Percentiles rank a stretch among this genome's conserved stretches.
Evolutionary conservation across 805 yeast species (phyloP).

Genomic region (Cyberlindnera xishuangbannaensis): DNA sequence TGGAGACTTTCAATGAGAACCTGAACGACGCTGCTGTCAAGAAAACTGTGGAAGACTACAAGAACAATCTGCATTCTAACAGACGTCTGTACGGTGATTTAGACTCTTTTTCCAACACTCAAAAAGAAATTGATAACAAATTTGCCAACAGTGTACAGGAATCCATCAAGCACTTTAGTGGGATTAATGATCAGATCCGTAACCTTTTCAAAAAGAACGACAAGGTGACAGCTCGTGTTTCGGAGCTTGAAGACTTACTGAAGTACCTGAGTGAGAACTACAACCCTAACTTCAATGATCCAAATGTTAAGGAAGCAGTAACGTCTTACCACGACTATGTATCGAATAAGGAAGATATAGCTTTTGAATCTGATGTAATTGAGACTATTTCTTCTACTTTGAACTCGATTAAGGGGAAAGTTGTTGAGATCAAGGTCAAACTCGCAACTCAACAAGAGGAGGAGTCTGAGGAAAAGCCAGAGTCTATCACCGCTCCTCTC

Average conservation of each 20-base stretch:
- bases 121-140: background rate
- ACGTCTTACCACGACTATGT: slow-evolving; percentile 43
- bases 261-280: slow-evolving; percentile 44
- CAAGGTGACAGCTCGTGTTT: slow-evolving; percentile 17
- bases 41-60: slow-evolving; percentile 49
- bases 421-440: background rate
- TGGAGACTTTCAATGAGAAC: slow-evolving; percentile 66
- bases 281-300: slow-evolving; percentile 74
- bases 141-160: slow-evolving; percentile 2
- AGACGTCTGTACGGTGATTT: slow-evolving; percentile 3
- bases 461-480: background rate
- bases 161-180: slow-evolving; percentile 1
- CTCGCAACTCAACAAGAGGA: background rate
- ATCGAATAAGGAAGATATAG: slow-evolving; percentile 8
- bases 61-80: slow-evolving; percentile 9
- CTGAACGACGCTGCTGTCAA: slow-evolving; percentile 87
- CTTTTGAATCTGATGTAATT: background rate
- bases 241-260: slow-evolving; percentile 39
- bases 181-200: slow-evolving; percentile 5
- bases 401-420: slow-evolving; percentile 3
- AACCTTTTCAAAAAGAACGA: slow-evolving; percentile 11
- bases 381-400: background rate
- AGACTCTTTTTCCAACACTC: background rate
- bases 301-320: slow-evolving; percentile 61
- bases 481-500: slow-evolving; percentile 1